phyloP scores from a whole-genome alignment of 2,329 filamentous ascomycete species.

The Trichoderma lentiforme region DNA sequence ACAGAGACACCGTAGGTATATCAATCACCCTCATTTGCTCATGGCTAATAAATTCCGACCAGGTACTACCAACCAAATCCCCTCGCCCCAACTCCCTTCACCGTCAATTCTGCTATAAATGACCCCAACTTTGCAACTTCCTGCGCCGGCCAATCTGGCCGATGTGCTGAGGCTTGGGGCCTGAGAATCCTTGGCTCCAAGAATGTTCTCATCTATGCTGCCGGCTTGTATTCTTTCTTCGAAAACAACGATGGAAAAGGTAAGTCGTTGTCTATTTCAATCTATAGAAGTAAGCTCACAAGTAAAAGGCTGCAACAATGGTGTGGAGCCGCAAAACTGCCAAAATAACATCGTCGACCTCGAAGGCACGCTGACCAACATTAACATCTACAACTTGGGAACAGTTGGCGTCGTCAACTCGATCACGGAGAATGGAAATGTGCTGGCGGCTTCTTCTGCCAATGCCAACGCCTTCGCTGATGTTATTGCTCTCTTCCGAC shows the following conservation, averaged over 20 bases:
- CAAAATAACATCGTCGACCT: conserved; percentile 6
- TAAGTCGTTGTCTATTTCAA: not conserved
- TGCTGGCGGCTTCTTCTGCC: not conserved
- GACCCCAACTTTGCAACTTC: not conserved
- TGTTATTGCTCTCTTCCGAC: not conserved
- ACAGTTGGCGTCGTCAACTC: conserved; percentile 2
- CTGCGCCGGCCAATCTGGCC: not conserved
- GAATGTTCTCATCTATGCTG: not conserved
- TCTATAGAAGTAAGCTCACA: not conserved
- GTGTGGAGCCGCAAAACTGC: not conserved
- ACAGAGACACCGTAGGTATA: conserved; percentile 44
- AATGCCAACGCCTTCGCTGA: not conserved
- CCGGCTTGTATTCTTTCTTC: conserved; percentile 11
- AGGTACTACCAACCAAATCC: conserved; percentile 29
- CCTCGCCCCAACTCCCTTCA: conserved; percentile 24
- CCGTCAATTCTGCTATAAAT: not conserved
- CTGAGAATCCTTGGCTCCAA: conserved; percentile 1
- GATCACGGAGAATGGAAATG: not conserved
- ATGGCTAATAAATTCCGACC: conserved; percentile 34
- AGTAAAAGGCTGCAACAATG: not conserved
- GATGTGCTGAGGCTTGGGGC: not conserved
- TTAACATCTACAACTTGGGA: not conserved
- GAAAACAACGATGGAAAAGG: not conserved
- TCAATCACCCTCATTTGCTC: not conserved
- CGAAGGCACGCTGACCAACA: not conserved